phyloP scores from a whole-genome alignment of 2,329 filamentous ascomycete species.

The Epichloe bromicola region DNA sequence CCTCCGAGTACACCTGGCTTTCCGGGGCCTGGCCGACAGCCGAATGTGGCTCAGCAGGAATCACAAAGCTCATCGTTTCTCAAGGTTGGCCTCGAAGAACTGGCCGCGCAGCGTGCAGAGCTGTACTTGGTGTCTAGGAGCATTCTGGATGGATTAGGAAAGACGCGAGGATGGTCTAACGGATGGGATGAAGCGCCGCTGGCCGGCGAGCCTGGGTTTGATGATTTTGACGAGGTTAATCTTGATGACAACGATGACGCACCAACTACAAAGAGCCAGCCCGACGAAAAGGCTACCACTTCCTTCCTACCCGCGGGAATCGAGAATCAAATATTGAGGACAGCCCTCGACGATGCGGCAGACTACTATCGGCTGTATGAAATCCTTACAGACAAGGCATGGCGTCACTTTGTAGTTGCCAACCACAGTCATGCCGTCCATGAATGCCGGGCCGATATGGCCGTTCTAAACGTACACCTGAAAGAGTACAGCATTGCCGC shows the following conservation, averaged over 20 bases:
- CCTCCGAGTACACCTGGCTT: conserved; percentile 39
- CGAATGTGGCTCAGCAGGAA: conserved; percentile 26
- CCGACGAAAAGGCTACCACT: not conserved
- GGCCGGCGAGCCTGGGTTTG: conserved; percentile 29
- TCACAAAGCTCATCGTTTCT: conserved; percentile 33
- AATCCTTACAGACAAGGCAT: conserved; percentile 69
- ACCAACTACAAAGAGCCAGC: conserved; percentile 7
- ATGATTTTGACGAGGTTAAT: conserved; percentile 44
- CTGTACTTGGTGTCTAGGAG: conserved; percentile 69
- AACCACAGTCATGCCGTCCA: conserved; percentile 67
- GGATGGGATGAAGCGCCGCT: conserved; percentile 55
- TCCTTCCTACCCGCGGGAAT: conserved; percentile 21
- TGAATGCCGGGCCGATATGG: conserved; percentile 69
- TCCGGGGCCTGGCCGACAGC: conserved; percentile 30
- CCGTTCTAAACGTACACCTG: conserved; percentile 66
- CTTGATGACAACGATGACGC: conserved; percentile 33
- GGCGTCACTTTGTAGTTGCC: conserved; percentile 71
- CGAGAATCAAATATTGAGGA: conserved; percentile 39
- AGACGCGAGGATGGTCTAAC: conserved; percentile 59
- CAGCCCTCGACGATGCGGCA: conserved; percentile 46
- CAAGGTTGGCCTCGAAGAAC: conserved; percentile 60
- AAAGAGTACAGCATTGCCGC: conserved; percentile 63
- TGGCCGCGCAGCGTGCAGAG: conserved; percentile 73
- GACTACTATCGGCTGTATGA: conserved; percentile 58
- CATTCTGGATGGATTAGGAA: conserved; percentile 62